Evolutionary conservation across 768 basidiomycete genomes (phyloP), one percentile per base, ranked within the genome.

Genomic region (Clitopilus passeckerianus): DNA sequence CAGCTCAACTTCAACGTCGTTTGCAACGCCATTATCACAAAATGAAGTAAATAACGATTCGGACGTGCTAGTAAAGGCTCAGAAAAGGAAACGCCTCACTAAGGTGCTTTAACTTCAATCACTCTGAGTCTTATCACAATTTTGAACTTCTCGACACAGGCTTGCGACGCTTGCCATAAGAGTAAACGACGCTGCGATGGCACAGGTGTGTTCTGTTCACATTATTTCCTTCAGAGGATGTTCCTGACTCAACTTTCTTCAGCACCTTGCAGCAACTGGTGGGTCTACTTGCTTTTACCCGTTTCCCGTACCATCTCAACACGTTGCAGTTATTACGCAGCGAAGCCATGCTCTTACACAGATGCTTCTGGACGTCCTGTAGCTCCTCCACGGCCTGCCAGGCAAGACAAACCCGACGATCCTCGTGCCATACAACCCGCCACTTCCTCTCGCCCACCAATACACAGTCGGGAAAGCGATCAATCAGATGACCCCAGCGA

Each of bases 251-350:
- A 41, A 20, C 34, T 65, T 57, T 61, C 57, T 66, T 53, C 71
- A 89, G 87, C 87, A 9, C 89, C 89, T 6, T 92, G 90, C 67
- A 89, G 88, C 70, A 92, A 92, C 67, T 92, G 90, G 89, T 90
- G 59, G 63, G 75, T 64, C 43, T 58, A 63, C 55, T 74, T 64
- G 53, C 35, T 54, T 22, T 24, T 30, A 20, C 37, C 52, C 10
- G 37, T 58, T 61, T 54, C 20, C 30, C 56, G 30, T 34, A 56
- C 60, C 35, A 34, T 14, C 44, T 46, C 60, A 46, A n/a, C 27
- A 55, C 54, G 54, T 20, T 59, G 56, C 68, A 92, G 90, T 66
- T 91, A 85, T 69, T 93, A 87, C 70, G 90, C 91, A 60, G 87
- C 86, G 63, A 92, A 92, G 71, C 75, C 82, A 33, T 93, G 91